phyloP scores from a whole-genome alignment of 2,329 filamentous ascomycete genomes.

The Colletotrichum chlorophyti region DNA sequence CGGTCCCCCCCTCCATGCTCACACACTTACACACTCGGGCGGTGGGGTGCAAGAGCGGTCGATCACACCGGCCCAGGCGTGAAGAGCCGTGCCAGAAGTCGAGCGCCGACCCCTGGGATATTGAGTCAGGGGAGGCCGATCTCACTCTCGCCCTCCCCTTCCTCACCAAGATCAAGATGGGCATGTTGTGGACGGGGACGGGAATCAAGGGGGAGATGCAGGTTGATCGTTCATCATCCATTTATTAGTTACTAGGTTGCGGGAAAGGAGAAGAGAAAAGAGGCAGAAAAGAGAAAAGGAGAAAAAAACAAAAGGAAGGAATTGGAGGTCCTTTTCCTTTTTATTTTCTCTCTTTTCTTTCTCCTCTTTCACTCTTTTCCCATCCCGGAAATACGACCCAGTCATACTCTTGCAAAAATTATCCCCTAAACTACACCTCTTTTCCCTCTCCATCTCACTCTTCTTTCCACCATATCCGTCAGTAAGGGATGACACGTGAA shows the following conservation, averaged over 20 bases:
- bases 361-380: too few species aligned
- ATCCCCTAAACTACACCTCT: conserved; percentile 21
- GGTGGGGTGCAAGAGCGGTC: too few species aligned
- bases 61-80: too few species aligned
- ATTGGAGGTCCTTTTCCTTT: conserved; percentile 24
- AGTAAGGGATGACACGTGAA: too few species aligned
- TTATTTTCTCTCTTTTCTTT: conserved; percentile 40
- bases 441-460: neutral
- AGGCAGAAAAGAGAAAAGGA: neutral
- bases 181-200: neutral
- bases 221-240: conserved; percentile 29
- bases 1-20: too few species aligned
- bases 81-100: too few species aligned
- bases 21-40: too few species aligned
- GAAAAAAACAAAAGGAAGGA: neutral
- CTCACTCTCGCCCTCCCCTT: too few species aligned
- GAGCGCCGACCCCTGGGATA: too few species aligned
- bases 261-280: conserved; percentile 14
- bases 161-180: too few species aligned
- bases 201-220: neutral
- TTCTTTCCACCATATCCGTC: neutral
- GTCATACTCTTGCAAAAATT: conserved; percentile 46
- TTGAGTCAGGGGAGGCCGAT: too few species aligned
- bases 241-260: conserved; percentile 35
- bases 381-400: conserved; percentile 59